phyloP scores from a whole-genome alignment of 106 monocot species.

The Platanthera zijinensis region DNA sequence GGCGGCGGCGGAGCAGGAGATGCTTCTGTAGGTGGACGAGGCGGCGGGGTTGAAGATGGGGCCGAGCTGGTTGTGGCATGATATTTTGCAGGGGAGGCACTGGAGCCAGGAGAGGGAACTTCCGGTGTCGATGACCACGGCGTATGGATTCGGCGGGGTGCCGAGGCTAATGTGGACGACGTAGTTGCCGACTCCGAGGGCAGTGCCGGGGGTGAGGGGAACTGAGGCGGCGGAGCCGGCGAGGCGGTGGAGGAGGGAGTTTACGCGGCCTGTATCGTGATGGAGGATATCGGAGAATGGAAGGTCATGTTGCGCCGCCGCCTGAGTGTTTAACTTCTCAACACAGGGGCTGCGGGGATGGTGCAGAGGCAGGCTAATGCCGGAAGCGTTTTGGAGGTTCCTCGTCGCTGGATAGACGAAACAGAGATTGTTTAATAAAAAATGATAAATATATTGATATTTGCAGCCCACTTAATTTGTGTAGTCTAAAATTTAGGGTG shows the following conservation, averaged over 20 bases:
- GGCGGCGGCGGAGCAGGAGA: constrained; percentile 43
- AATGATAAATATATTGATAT: too few species aligned
- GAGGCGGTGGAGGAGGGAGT: constrained; percentile 31
- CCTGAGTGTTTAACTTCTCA: constrained; percentile 10
- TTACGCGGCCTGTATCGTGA: constrained; percentile 48
- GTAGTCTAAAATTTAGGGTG: too few species aligned
- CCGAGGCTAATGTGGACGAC: constrained; percentile 61
- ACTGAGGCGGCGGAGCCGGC: constrained; percentile 3
- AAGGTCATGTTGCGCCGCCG: constrained; percentile 16
- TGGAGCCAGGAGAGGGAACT: constrained; percentile 90
- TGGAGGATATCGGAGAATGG: constrained; percentile 39
- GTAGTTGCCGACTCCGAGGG: constrained; percentile 69
- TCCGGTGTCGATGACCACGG: constrained; percentile 87
- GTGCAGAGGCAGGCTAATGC: constrained; percentile 53
- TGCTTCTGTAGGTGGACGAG: constrained; percentile 39
- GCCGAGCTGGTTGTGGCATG: constrained; percentile 46
- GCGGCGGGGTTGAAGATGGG: constrained; percentile 60
- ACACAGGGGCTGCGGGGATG: constrained; percentile 12
- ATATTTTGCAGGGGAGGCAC: constrained; percentile 66
- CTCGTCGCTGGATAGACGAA: too few species aligned
- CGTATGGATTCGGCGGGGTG: constrained; percentile 40
- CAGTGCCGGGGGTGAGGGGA: constrained; percentile 30
- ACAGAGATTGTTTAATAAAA: too few species aligned
- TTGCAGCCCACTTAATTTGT: too few species aligned
- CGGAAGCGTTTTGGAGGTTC: constrained; percentile 22